Base-by-base conservation (phyloP, 805 yeast species). In the Lipomyces spencermartinsiae region DNA sequence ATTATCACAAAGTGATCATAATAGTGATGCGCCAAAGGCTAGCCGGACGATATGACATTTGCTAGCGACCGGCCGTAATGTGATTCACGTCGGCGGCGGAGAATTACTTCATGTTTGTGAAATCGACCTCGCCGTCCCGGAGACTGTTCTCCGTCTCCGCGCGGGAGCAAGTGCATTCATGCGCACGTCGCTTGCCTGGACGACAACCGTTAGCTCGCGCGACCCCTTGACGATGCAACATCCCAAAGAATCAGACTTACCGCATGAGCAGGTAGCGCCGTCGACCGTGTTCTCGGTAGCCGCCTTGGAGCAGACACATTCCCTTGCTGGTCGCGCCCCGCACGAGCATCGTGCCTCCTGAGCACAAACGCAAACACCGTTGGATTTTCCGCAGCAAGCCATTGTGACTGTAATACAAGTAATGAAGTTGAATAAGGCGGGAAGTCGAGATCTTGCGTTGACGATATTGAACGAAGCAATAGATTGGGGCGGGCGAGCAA, bases 331-430 rank as follows among this genome's bases (percentile, higher is more conserved):
- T 71, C 82, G 82, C 65, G 84, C 81, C 22, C 88, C 88, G 78
- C 90, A 86, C 31, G 90, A 86, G 79, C 90, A 86, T 71, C 86
- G 85, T 71, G 89, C 88, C 71, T 84, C 85, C 69, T 83, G 76
- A 73, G 90, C 89, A 75, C 89, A 86, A 74, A 84, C 83, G 77
- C 89, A 86, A 70, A 79, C 78, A 71, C 81, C 73, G 74, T 83
- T 79, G 67, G 83, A 76, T 65, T 74, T 70, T 74, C 77, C 76
- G 79, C 83, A 80, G 80, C 83, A 80, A 70, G 72, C 77, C 82
- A 80, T 80, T 74, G 62, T 73, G 54, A 53, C 22, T 61, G 5
- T 5, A 43, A 19, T 43, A 43, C 3, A 43, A 43, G 49, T 4
- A 43, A 43, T 37, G 43, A 37, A 12, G 5, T 14, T 14, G 16